Evolutionary conservation across 2,329 filamentous ascomycete species (phyloP).

Genomic region (Dactylonectria macrodidyma): DNA sequence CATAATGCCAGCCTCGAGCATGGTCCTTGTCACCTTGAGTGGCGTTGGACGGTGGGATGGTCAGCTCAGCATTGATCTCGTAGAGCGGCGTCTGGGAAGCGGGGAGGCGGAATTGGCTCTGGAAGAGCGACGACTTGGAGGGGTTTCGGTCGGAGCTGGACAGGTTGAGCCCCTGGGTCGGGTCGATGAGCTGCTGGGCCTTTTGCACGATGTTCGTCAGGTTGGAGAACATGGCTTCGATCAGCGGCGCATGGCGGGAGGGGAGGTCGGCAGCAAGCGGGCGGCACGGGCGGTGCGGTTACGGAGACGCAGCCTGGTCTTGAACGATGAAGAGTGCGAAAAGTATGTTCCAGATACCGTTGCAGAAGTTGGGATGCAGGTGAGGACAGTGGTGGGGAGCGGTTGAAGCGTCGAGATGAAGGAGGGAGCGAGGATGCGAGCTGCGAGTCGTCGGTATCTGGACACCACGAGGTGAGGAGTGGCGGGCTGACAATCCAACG

Average conservation of each 20-base stretch:
- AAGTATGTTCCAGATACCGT: not conserved
- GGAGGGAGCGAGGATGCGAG: constrained; percentile 3
- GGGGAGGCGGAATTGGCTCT: constrained; percentile 95
- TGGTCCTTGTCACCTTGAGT: constrained; percentile 80
- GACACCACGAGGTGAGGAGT: constrained; percentile 5
- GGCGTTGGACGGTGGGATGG: constrained; percentile 81
- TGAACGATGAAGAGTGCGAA: not conserved
- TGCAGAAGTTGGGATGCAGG: not conserved
- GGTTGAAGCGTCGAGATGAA: constrained; percentile 14
- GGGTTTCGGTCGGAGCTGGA: constrained; percentile 84
- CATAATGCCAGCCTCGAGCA: constrained; percentile 87
- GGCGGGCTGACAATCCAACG: constrained; percentile 4
- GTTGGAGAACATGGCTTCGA: constrained; percentile 71
- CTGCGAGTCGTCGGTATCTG: constrained; percentile 7
- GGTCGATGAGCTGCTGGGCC: constrained; percentile 95
- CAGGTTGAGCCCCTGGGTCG: constrained; percentile 81
- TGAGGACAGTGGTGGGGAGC: not conserved
- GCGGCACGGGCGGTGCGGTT: constrained; percentile 32
- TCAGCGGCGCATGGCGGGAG: constrained; percentile 58
- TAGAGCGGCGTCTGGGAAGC: constrained; percentile 92
- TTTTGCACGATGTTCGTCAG: constrained; percentile 90
- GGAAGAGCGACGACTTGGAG: constrained; percentile 93
- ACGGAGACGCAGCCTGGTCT: constrained; percentile 27
- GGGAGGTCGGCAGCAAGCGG: constrained; percentile 31
- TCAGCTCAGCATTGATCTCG: constrained; percentile 97